Evolutionary conservation across 2,329 filamentous ascomycete species (phyloP).

Genomic region (Botrytis fabae): DNA sequence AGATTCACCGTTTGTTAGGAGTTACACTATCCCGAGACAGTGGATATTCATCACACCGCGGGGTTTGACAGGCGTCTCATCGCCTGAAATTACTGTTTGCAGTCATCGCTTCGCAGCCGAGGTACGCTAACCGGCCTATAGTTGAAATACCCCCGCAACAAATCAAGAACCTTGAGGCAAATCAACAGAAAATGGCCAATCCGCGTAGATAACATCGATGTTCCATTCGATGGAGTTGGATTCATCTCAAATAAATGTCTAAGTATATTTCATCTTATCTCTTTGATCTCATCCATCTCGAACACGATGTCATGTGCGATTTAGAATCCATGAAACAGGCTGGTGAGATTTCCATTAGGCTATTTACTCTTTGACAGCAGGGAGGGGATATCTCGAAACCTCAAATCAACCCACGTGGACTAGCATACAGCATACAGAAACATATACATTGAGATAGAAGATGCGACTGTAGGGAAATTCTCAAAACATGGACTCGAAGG

Average conservation of each 20-base stretch:
- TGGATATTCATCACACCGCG: background rate
- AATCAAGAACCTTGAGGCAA: background rate
- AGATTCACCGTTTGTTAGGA: background rate
- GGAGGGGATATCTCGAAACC: background rate
- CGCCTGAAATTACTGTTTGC: background rate
- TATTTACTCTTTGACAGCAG: background rate
- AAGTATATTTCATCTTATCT: constrained; percentile 13
- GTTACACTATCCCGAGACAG: background rate
- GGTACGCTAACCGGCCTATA: background rate
- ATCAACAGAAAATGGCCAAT: background rate
- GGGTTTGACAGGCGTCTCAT: background rate
- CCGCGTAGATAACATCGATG: background rate
- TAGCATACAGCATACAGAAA: background rate
- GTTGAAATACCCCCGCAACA: background rate
- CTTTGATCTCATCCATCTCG: background rate
- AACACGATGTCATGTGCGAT: background rate
- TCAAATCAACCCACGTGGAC: background rate
- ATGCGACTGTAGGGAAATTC: background rate
- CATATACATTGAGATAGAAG: background rate
- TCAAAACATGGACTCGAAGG: background rate
- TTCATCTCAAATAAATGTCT: background rate
- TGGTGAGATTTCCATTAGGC: constrained; percentile 7
- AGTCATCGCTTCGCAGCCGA: constrained; percentile 11
- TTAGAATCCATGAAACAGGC: background rate
- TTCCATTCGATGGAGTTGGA: background rate